Evolutionary conservation across 1,139 yeast species (phyloP).

Genomic region (Nakaseomyces sp.): DNA sequence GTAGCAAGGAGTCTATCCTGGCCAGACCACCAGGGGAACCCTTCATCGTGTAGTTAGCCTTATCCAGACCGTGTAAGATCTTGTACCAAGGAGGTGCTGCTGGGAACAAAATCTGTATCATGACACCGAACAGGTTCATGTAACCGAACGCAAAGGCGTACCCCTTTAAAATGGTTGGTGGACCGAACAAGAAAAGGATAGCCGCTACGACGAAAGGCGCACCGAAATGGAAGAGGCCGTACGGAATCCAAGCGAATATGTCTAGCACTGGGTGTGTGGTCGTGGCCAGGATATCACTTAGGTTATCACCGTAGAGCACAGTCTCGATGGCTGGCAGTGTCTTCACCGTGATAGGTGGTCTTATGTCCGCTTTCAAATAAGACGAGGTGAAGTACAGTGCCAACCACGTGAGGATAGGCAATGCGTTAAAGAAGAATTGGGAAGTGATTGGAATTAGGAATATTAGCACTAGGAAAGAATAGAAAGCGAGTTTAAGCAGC

Average conservation of each 20-base stretch:
- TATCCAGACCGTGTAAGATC: conserved; percentile 70
- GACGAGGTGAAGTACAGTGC: conserved; percentile 74
- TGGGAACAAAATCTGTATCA: conserved; percentile 74
- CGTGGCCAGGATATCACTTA: conserved; percentile 78
- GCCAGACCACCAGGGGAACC: conserved; percentile 97
- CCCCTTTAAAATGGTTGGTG: conserved; percentile 79
- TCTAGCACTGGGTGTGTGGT: conserved; percentile 61
- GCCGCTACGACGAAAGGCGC: conserved; percentile 84
- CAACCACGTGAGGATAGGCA: conserved; percentile 86
- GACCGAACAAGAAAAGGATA: conserved; percentile 75
- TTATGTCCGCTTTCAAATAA: conserved; percentile 65
- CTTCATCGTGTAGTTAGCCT: conserved; percentile 85
- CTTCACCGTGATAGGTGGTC: conserved; percentile 86
- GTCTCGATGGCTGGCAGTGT: conserved; percentile 92
- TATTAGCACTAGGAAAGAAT: conserved; percentile 23
- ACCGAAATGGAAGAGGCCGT: conserved; percentile 82
- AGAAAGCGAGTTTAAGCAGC: conserved; percentile 26
- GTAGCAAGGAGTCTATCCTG: conserved; percentile 73
- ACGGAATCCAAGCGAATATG: conserved; percentile 90
- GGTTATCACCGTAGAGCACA: conserved; percentile 85
- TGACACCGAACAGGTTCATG: conserved; percentile 83
- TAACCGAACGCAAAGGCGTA: conserved; percentile 97
- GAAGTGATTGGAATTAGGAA: conserved; percentile 66
- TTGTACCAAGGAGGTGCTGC: conserved; percentile 99
- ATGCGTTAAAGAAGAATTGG: conserved; percentile 77